phyloP scores from a whole-genome alignment of 331 rosid genomes.

The Arachis monticola region DNA sequence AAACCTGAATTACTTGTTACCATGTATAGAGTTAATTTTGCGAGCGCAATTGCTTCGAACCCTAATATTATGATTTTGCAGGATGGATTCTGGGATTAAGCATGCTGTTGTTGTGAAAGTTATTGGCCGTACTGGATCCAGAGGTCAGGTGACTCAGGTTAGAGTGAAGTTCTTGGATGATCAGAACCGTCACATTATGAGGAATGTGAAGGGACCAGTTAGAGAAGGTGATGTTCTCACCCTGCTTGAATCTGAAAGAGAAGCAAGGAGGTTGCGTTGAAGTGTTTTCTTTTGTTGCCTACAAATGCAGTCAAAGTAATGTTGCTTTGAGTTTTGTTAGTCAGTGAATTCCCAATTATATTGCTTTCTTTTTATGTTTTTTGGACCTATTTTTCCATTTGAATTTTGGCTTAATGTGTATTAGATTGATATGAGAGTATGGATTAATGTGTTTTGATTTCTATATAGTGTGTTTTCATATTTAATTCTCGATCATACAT shows the following conservation, averaged over 20 bases:
- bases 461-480: neutral
- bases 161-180: conserved; percentile 58
- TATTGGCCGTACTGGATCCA: conserved; percentile 57
- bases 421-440: conserved; percentile 3
- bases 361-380: no score
- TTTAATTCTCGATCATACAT: no score
- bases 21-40: neutral
- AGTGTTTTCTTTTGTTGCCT: neutral
- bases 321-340: neutral
- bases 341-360: neutral
- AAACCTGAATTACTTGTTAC: neutral
- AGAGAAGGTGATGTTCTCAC: conserved; percentile 57
- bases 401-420: conserved; percentile 4
- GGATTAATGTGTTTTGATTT: conserved; percentile 1
- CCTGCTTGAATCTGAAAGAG: conserved; percentile 55
- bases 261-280: conserved; percentile 57
- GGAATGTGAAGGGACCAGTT: conserved; percentile 59
- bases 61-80: neutral
- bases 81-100: conserved; percentile 52
- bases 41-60: no score
- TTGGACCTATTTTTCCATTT: neutral
- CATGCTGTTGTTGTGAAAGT: conserved; percentile 58
- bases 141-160: conserved; percentile 59
- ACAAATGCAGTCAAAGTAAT: neutral
- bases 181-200: conserved; percentile 56